Conservation (phyloP, 805 yeast genomes). For the Debaryomyces prosopidis region DNA sequence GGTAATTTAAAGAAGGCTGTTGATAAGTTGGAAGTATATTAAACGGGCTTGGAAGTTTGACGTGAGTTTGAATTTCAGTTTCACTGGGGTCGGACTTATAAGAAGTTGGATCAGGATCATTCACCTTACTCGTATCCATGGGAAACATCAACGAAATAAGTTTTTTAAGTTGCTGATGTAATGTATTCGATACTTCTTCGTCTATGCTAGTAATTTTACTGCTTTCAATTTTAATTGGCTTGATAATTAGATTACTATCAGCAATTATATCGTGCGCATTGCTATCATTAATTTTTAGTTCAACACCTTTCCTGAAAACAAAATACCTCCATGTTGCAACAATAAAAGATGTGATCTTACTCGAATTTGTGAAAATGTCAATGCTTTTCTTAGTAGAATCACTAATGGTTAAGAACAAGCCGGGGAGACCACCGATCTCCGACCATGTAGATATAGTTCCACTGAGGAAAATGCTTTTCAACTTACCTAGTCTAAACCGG, state of each 20-base stretch:
- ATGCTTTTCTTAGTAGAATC: conserved; percentile 70
- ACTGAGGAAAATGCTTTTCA: conserved; percentile 69
- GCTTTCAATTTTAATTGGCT: conserved; percentile 31
- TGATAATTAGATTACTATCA: conserved; percentile 39
- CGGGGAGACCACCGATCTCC: conserved; percentile 90
- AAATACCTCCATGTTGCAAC: conserved; percentile 85
- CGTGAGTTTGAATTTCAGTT: conserved; percentile 40
- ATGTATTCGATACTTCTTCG: conserved; percentile 3
- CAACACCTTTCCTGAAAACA: conserved; percentile 75
- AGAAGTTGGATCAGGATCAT: conserved; percentile 37
- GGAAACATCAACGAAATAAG: conserved; percentile 61
- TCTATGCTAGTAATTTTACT: not conserved
- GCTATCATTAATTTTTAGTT: conserved; percentile 39
- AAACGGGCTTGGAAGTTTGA: conserved; percentile 26
- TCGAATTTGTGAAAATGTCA: conserved; percentile 49
- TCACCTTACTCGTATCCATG: conserved; percentile 39
- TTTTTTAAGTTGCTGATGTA: conserved; percentile 24
- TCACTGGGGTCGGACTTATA: conserved; percentile 39
- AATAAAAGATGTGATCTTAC: conserved; percentile 42
- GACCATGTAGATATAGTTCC: conserved; percentile 73
- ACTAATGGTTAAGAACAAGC: conserved; percentile 75
- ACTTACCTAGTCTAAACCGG: conserved; percentile 54
- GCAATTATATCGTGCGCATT: conserved; percentile 28
- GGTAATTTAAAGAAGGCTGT: conserved; percentile 60
- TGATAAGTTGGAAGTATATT: conserved; percentile 24